A percentile compares a stretch with the other conserved stretches of the same genome.
Conservation (phyloP, 179 eudicot species). For the Spinacia oleracea region DNA sequence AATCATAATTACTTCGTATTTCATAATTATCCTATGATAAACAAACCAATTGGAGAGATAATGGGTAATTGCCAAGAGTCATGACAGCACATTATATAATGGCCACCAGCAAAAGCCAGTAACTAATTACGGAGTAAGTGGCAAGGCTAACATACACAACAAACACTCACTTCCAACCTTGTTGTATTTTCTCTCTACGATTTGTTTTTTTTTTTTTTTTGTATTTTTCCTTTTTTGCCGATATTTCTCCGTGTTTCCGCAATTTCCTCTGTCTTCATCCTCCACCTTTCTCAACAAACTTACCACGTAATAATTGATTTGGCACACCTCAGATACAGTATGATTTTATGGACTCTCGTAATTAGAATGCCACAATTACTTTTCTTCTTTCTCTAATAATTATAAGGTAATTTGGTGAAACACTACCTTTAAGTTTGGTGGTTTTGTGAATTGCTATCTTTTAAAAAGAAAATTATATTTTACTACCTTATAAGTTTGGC, state of each 20-base stretch:
- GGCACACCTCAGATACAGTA: too few species aligned
- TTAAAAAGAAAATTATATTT: too few species aligned
- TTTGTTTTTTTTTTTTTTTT: not conserved
- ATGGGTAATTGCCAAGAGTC: not conserved
- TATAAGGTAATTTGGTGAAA: too few species aligned
- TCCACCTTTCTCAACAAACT: slow-evolving; percentile 12
- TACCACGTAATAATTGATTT: too few species aligned
- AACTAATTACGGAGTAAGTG: slow-evolving; percentile 5
- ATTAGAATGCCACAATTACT: too few species aligned
- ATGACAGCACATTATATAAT: slow-evolving; percentile 19
- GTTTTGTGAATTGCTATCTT: too few species aligned
- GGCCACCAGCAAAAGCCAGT: slow-evolving; percentile 12
- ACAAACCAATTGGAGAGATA: not conserved
- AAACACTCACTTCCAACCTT: not conserved
- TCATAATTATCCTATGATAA: not conserved
- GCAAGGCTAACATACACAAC: not conserved
- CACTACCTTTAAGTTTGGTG: too few species aligned
- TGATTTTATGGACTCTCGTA: too few species aligned
- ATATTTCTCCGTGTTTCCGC: slow-evolving; percentile 19
- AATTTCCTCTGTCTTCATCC: slow-evolving; percentile 16
- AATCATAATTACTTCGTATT: not conserved
- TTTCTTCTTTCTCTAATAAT: too few species aligned
- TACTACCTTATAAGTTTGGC: too few species aligned
- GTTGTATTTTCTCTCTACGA: not conserved
- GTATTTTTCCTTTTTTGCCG: not conserved